Base-by-base conservation (phyloP, 2,329 filamentous ascomycete species). In the Hirsutella minnesotensis region DNA sequence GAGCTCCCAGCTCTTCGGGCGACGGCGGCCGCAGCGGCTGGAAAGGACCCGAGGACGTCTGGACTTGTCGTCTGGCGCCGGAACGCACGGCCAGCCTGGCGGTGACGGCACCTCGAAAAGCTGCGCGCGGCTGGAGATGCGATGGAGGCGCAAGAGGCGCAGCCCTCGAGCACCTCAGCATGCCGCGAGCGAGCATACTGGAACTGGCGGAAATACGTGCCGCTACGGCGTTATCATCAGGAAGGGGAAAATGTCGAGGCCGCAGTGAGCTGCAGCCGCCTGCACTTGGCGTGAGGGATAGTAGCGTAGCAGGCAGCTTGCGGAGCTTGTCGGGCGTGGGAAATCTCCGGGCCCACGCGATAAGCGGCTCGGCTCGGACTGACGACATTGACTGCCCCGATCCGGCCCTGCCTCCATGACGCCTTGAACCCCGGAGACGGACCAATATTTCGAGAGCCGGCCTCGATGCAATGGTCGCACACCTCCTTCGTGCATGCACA, bases 1-100 rank as follows among this genome's bases (percentile, higher is more conserved):
- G 82, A 43, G 75, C 79, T 41, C 87, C 87, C 24, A 96, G 73
- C 31, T 85, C 84, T 46, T 74, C 75, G 5, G 89, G 89, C 4
- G 85, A 79, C 1, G 88, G 88, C 5, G 89, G 89, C 0, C 76
- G 72, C 52, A 88, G 75, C 13, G 80, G 76, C 49, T 80, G 69
- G 57, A 79, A 86, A 46, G 68, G 67, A 30, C 62, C 58, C 8
- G 57, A 53, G 24, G n/a, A n/a, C n/a, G 56, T 56, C 45, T 61
- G 60, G 42, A 60, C 44, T 44, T 51, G 50, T 44, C 57, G 55
- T 38, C 45, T 44, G 34, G 45, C 16, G 12, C 13, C 12, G 5
- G 31, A 8, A 19, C 33, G 39, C 35, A 44, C n/a, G 12, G 15
- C 12, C 4, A 33, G 5, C 24, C 33, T 31, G 24, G 35, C 35